Conservation (phyloP, 495 filamentous ascomycete genomes). For the Entonaema liquescens region DNA sequence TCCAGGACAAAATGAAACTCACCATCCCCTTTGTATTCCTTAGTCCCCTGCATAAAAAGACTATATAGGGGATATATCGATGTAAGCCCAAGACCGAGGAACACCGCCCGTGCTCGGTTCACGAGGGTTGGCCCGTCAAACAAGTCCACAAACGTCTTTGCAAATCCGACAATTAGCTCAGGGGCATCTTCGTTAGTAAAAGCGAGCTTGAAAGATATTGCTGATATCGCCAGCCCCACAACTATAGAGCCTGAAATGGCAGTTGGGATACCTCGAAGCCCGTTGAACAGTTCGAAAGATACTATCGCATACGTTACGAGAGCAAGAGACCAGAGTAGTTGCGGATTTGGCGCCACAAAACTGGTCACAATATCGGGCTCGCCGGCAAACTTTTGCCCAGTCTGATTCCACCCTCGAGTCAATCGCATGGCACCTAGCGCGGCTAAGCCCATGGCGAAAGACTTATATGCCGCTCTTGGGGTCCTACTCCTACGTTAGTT, state of each 20-base stretch:
- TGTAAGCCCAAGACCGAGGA: slow-evolving; percentile 61
- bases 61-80: slow-evolving; percentile 49
- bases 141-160: slow-evolving; percentile 51
- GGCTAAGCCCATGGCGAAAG: slow-evolving; percentile 17
- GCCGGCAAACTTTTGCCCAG: slow-evolving; percentile 92
- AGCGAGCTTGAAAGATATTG: slow-evolving; percentile 82
- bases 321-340: slow-evolving; percentile 79
- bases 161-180: slow-evolving; percentile 72
- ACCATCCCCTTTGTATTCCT: slow-evolving; percentile 40
- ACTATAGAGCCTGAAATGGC: slow-evolving; percentile 37
- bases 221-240: slow-evolving; percentile 59
- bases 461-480: slow-evolving; percentile 11
- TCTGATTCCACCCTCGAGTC: slow-evolving; percentile 89
- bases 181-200: slow-evolving; percentile 87
- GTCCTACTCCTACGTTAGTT: slow-evolving; percentile 31
- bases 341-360: slow-evolving; percentile 68
- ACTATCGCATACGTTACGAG: slow-evolving; percentile 68
- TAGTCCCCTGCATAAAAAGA: slow-evolving; percentile 31
- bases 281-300: slow-evolving; percentile 46
- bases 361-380: slow-evolving; percentile 81
- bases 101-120: slow-evolving; percentile 58
- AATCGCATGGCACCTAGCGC: slow-evolving; percentile 66
- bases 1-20: slow-evolving; percentile 21
- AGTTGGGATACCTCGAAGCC: slow-evolving; percentile 48
- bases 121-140: slow-evolving; percentile 60